phyloP scores from a whole-genome alignment of 805 yeast species.

The Yamadazyma scolyti region DNA sequence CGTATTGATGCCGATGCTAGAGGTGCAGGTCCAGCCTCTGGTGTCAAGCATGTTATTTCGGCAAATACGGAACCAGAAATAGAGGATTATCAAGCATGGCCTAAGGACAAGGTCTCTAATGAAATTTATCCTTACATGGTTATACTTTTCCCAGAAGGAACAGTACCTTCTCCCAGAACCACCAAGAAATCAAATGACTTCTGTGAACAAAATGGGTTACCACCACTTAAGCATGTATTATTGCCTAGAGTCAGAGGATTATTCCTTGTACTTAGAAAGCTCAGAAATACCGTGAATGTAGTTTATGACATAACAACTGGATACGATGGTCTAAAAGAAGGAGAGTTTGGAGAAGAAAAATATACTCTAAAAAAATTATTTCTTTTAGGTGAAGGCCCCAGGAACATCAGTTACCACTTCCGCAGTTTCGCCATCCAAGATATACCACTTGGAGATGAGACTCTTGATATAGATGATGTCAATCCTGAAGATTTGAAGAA shows the following conservation, averaged over 20 bases:
- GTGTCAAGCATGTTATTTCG: constrained; percentile 28
- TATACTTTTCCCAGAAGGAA: constrained; percentile 90
- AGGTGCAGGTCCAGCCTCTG: constrained; percentile 51
- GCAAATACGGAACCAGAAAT: constrained; percentile 16
- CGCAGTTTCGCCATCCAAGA: constrained; percentile 54
- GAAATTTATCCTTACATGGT: constrained; percentile 52
- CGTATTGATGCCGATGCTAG: constrained; percentile 60
- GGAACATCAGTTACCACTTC: constrained; percentile 59
- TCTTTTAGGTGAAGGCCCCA: constrained; percentile 70
- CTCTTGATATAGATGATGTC: constrained; percentile 39
- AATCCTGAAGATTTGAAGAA: constrained; percentile 36
- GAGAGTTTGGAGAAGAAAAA: constrained; percentile 72
- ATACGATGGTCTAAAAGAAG: constrained; percentile 63
- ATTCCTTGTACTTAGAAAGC: constrained; percentile 55
- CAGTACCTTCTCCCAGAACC: constrained; percentile 72
- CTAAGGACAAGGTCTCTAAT: constrained; percentile 19
- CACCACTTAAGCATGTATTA: constrained; percentile 58
- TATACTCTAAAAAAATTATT: constrained; percentile 65
- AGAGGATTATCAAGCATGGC: constrained; percentile 24
- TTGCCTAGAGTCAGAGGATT: constrained; percentile 86
- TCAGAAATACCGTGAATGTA: constrained; percentile 49
- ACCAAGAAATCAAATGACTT: constrained; percentile 52
- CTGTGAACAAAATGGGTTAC: constrained; percentile 48
- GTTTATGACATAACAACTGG: constrained; percentile 84
- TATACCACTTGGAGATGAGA: constrained; percentile 54